Evolutionary conservation across 768 basidiomycete genomes (phyloP).

Genomic region (Lentinula lateritia): DNA sequence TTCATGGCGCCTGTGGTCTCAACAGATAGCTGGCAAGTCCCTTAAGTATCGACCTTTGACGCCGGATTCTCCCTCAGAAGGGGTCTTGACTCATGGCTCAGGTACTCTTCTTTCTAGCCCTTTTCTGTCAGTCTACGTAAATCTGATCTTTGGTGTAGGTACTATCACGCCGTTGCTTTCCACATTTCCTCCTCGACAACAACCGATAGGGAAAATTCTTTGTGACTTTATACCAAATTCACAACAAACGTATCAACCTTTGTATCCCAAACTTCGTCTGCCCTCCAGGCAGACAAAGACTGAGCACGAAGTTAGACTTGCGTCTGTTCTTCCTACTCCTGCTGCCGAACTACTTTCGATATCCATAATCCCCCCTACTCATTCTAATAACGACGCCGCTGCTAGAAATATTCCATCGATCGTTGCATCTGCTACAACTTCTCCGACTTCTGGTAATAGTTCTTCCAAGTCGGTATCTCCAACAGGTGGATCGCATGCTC

Average conservation of each 20-base stretch:
- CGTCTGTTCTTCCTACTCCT: constrained; percentile 2
- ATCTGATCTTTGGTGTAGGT: neutral
- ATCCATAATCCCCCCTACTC: constrained; percentile 5
- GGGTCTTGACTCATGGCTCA: neutral
- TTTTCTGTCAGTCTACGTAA: neutral
- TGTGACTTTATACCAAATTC: constrained; percentile 5
- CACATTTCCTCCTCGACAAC: neutral
- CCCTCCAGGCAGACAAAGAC: neutral
- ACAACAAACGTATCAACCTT: neutral
- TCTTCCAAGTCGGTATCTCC: neutral
- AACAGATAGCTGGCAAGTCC: constrained; percentile 44
- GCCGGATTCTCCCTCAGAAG: constrained; percentile 15
- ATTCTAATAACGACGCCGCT: neutral
- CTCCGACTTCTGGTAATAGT: neutral
- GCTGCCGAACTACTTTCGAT: constrained; percentile 5
- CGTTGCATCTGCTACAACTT: neutral
- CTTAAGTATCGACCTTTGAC: constrained; percentile 19
- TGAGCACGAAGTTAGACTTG: neutral
- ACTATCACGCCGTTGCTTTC: neutral
- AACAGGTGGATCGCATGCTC: constrained; percentile 10
- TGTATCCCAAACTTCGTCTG: neutral
- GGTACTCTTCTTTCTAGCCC: neutral
- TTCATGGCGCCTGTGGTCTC: constrained; percentile 81
- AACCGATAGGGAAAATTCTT: constrained; percentile 10
- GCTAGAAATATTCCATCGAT: neutral